These are phyloP conservation scores for Penicillium nordicum DNA, from an alignment of 2,329 filamentous ascomycete genomes.

Conservation along the genomic window DNA sequence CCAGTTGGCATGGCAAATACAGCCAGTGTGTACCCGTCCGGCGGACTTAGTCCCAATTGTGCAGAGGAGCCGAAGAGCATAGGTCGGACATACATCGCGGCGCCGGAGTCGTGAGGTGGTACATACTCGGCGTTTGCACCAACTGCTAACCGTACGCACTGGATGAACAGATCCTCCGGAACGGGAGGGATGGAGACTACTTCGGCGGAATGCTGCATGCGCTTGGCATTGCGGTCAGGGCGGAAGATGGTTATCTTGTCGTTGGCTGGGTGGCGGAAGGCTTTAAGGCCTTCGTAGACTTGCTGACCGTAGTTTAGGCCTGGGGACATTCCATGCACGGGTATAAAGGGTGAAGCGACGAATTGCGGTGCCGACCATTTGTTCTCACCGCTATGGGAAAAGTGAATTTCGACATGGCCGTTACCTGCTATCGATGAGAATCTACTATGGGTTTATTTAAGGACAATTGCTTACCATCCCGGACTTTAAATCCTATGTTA, in stretches of 20 bases:
- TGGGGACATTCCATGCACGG: slow-evolving; percentile 91
- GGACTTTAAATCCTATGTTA: slow-evolving; percentile 87
- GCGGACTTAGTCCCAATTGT: slow-evolving; percentile 79
- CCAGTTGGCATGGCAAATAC: slow-evolving; percentile 90
- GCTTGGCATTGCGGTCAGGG: slow-evolving; percentile 75
- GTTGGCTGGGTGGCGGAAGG: slow-evolving; percentile 68
- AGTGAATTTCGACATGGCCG: slow-evolving; percentile 87
- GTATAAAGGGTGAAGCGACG: slow-evolving; percentile 77
- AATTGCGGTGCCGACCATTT: slow-evolving; percentile 77
- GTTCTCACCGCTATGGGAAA: slow-evolving; percentile 65
- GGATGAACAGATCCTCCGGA: slow-evolving; percentile 70
- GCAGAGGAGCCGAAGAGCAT: slow-evolving; percentile 83
- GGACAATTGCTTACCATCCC: slow-evolving; percentile 64
- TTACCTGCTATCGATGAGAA: slow-evolving; percentile 59
- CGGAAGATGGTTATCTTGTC: slow-evolving; percentile 79
- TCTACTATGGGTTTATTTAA: background rate
- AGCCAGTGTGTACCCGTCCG: slow-evolving; percentile 87
- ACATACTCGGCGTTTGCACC: slow-evolving; percentile 86
- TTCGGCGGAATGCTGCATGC: slow-evolving; percentile 78
- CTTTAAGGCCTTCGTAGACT: slow-evolving; percentile 97
- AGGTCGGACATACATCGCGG: slow-evolving; percentile 88
- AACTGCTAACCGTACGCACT: slow-evolving; percentile 75
- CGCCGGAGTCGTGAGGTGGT: slow-evolving; percentile 81
- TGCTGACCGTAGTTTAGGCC: slow-evolving; percentile 97
- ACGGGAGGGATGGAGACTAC: slow-evolving; percentile 81